A percentile compares a stretch with the other conserved stretches of the same genome.
Evolutionary conservation across 164 flowering plant genomes (phyloP).

Genomic region (Vitis vinifera): ASM3070453v1 NC_081822.1:6661001-6661500

Average conservation of each 20-base stretch:
- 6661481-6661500: conserved; percentile 78
- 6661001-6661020: conserved; percentile 98
- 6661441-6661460: conserved; percentile 66
- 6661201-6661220: conserved; percentile 83
- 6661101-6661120: conserved; percentile 77
- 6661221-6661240: conserved; percentile 68
- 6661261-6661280: conserved; percentile 86
- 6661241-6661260: conserved; percentile 63
- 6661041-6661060: conserved; percentile 79
- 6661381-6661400: conserved; percentile 62
- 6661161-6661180: conserved; percentile 99
- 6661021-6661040: conserved; percentile 83
- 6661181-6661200: conserved; percentile 99
- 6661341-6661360: conserved; percentile 44
- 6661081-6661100: conserved; percentile 91
- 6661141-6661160: conserved; percentile 90
- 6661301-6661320: conserved; percentile 42
- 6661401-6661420: conserved; percentile 59
- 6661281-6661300: conserved; percentile 64
- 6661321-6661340: conserved; percentile 7
- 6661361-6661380: conserved; percentile 75
- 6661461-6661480: conserved; percentile 70
- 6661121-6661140: conserved; percentile 68
- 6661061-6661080: conserved; percentile 88
- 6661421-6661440: conserved; percentile 96